Evolutionary conservation across 106 monocot species (phyloP).

Genomic region (Phalaenopsis equestris): DNA sequence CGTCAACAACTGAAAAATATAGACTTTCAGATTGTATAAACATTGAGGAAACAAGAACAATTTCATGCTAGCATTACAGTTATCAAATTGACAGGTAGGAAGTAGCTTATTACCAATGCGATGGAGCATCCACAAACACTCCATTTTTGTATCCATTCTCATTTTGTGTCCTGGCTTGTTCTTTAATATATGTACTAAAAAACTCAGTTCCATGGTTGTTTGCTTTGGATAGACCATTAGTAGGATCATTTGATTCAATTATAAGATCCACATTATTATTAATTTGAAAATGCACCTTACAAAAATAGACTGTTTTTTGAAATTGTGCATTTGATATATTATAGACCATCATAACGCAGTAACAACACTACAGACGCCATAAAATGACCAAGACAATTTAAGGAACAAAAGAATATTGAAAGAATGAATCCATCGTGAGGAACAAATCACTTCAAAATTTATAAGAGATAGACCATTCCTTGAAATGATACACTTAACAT

Average conservation of each 20-base stretch:
- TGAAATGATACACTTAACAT: no score
- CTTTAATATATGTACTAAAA: conserved; percentile 13
- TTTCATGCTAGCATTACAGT: background rate
- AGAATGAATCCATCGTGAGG: no score
- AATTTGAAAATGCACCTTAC: conserved; percentile 31
- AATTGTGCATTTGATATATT: no score
- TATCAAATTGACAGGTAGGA: no score
- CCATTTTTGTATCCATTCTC: conserved; percentile 32
- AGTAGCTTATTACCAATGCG: conserved; percentile 57
- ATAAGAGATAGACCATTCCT: no score
- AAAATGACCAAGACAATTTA: no score
- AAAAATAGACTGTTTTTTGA: no score
- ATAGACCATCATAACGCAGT: no score
- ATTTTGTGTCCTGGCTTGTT: conserved; percentile 11
- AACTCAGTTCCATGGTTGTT: conserved; percentile 28
- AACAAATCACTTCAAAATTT: no score
- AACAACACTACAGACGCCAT: no score
- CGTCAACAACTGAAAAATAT: conserved; percentile 12
- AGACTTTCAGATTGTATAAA: conserved; percentile 11
- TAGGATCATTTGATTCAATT: conserved; percentile 43
- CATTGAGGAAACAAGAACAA: background rate
- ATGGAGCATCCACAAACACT: conserved; percentile 99
- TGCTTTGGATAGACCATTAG: conserved; percentile 12
- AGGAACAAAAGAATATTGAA: no score
- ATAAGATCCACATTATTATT: conserved; percentile 70